These are phyloP conservation scores for Gracilaria caudata DNA, from an alignment of 23 red algal genomes.

Conservation along the genomic window DNA sequence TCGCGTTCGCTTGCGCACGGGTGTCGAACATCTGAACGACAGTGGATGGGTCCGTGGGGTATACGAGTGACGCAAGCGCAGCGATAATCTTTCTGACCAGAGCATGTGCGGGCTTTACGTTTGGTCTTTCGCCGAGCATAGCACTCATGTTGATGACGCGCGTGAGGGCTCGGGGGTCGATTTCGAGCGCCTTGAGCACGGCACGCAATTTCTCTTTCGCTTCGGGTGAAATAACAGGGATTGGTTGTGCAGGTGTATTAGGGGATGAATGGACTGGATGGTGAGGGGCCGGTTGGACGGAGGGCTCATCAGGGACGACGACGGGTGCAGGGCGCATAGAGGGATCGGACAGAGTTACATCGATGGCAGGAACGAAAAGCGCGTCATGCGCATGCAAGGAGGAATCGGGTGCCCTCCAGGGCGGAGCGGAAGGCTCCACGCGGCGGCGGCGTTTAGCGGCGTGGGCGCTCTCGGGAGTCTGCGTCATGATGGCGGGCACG, in stretches of 20 bases:
- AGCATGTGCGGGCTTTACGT: conserved; percentile 5
- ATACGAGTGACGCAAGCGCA: conserved; percentile 4
- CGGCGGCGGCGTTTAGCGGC: conserved; percentile 19
- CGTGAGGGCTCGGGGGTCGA: conserved; percentile 19
- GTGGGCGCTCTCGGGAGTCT: conserved; percentile 24
- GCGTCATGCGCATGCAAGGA: not conserved
- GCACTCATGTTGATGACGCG: conserved; percentile 14
- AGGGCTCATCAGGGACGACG: conserved; percentile 16
- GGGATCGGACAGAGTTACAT: conserved; percentile 16
- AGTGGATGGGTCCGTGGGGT: conserved; percentile 1
- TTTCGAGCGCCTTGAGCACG: conserved; percentile 14
- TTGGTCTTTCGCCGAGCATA: conserved; percentile 7
- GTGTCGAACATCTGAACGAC: conserved; percentile 15
- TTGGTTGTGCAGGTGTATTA: not conserved
- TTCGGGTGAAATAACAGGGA: not conserved
- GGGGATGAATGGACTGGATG: not conserved
- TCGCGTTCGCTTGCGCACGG: conserved; percentile 22
- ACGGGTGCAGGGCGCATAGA: conserved; percentile 4
- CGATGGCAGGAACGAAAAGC: conserved; percentile 27
- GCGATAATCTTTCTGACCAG: conserved; percentile 20
- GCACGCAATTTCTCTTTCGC: conserved; percentile 26
- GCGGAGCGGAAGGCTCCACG: conserved; percentile 12
- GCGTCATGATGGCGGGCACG: conserved; percentile 24
- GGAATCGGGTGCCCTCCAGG: conserved; percentile 8
- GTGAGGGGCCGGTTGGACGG: not conserved